These are phyloP conservation scores for Ceratocystis ficicola DNA, from an alignment of 2,329 filamentous ascomycete genomes.

Conservation along the genomic window DNA sequence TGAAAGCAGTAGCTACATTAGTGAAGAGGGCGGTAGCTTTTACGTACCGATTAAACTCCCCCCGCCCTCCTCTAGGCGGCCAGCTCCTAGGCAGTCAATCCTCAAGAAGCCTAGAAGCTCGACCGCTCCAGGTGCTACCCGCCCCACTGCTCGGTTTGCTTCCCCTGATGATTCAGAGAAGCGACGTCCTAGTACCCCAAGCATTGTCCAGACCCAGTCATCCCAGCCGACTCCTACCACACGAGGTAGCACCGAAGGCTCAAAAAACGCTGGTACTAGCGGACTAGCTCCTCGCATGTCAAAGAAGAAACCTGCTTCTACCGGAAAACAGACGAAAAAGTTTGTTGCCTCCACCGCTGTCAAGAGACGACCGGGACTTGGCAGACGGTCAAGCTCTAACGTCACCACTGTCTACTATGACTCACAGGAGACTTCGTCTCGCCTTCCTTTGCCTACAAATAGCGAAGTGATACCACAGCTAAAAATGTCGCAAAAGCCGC, in stretches of 20 bases:
- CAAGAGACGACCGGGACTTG: slow-evolving; percentile 22
- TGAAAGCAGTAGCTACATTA: slow-evolving; percentile 1
- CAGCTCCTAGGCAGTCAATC: slow-evolving; percentile 38
- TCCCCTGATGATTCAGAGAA: slow-evolving; percentile 38
- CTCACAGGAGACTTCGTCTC: slow-evolving; percentile 26
- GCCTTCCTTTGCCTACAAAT: neutral
- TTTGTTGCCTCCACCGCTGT: slow-evolving; percentile 28
- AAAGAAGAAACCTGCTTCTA: slow-evolving; percentile 34
- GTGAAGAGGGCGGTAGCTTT: neutral
- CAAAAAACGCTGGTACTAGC: neutral
- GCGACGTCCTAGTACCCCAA: neutral
- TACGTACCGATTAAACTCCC: neutral
- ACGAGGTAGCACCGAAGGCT: neutral
- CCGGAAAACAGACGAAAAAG: slow-evolving; percentile 28
- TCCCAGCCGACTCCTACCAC: neutral
- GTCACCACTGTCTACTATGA: slow-evolving; percentile 26
- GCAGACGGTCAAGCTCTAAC: slow-evolving; percentile 25
- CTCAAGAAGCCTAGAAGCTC: slow-evolving; percentile 45
- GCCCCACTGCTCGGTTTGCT: slow-evolving; percentile 50
- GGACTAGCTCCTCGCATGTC: slow-evolving; percentile 24
- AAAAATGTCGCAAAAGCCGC: neutral
- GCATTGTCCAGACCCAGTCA: neutral
- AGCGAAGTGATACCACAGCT: neutral
- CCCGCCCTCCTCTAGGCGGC: slow-evolving; percentile 35
- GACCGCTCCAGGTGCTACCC: slow-evolving; percentile 40